These are phyloP conservation scores for Fusarium temperatum DNA, from an alignment of 2,329 filamentous ascomycete genomes.

Conservation along the genomic window DNA sequence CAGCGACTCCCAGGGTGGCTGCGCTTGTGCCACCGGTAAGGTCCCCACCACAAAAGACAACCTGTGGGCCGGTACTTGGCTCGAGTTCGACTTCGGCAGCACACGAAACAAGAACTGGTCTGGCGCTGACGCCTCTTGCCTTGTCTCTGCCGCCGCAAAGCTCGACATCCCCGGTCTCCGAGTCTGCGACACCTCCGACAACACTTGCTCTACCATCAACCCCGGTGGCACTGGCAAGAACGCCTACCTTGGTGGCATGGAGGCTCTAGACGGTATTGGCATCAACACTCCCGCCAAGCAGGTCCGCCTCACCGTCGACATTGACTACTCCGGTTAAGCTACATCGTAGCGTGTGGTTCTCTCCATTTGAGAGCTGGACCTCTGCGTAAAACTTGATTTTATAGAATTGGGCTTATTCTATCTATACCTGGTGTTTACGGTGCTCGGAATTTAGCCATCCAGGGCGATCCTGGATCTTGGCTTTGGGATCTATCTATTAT, in stretches of 20 bases:
- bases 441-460: constrained; percentile 28
- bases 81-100: constrained; percentile 61
- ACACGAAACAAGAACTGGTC: constrained; percentile 58
- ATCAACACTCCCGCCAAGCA: constrained; percentile 49
- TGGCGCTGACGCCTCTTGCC: constrained; percentile 60
- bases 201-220: constrained; percentile 54
- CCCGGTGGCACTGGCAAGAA: constrained; percentile 48
- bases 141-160: constrained; percentile 50
- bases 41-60: constrained; percentile 50
- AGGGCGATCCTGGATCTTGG: constrained; percentile 27
- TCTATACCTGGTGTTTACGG: constrained; percentile 40
- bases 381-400: constrained; percentile 22
- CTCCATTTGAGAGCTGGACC: neutral
- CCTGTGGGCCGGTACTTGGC: constrained; percentile 57
- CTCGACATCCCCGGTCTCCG: constrained; percentile 47
- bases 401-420: constrained; percentile 35
- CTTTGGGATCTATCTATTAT: constrained; percentile 33
- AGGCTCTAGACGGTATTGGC: constrained; percentile 51
- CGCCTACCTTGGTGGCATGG: constrained; percentile 51
- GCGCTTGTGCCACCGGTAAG: constrained; percentile 51
- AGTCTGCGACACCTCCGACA: constrained; percentile 47
- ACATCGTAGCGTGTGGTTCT: neutral
- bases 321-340: constrained; percentile 43
- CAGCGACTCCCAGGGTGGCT: constrained; percentile 58
- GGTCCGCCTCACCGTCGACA: constrained; percentile 43